phyloP scores from a whole-genome alignment of 169 alveolate species.

The Hepatocystis sp. region DNA sequence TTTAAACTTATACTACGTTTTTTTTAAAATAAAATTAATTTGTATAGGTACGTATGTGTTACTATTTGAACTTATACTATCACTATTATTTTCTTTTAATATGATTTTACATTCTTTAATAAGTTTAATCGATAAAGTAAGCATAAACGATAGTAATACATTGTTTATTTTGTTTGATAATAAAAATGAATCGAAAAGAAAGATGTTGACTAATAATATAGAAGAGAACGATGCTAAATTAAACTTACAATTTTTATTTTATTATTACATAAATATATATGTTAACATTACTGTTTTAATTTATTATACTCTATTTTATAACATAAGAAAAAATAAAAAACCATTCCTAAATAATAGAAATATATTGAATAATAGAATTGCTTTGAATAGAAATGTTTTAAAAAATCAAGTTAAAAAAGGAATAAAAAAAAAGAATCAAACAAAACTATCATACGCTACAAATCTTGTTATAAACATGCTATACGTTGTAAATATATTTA shows the following conservation, averaged over 20 bases:
- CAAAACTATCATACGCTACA: conserved; percentile 25
- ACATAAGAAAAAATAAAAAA: conserved; percentile 29
- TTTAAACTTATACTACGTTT: neutral
- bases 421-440: conserved; percentile 23
- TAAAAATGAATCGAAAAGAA: conserved; percentile 24
- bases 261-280: conserved; percentile 42
- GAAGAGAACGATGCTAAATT: conserved; percentile 36
- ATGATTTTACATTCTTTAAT: conserved; percentile 49
- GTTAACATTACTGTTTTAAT: conserved; percentile 12
- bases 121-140: conserved; percentile 25
- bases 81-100: conserved; percentile 29
- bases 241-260: conserved; percentile 10
- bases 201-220: conserved; percentile 5
- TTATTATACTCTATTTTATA: conserved; percentile 25
- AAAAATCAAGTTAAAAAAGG: conserved; percentile 7
- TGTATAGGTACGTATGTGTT: conserved; percentile 54
- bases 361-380: too few species aligned
- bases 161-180: conserved; percentile 14
- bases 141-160: conserved; percentile 15
- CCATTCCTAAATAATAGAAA: conserved; percentile 25
- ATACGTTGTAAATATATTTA: conserved; percentile 24
- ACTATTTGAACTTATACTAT: conserved; percentile 7
- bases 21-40: conserved; percentile 9
- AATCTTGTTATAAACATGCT: conserved; percentile 25
- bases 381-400: too few species aligned